phyloP scores from a whole-genome alignment of 2,329 filamentous ascomycete genomes.

The Aspergillus calidoustus region DNA sequence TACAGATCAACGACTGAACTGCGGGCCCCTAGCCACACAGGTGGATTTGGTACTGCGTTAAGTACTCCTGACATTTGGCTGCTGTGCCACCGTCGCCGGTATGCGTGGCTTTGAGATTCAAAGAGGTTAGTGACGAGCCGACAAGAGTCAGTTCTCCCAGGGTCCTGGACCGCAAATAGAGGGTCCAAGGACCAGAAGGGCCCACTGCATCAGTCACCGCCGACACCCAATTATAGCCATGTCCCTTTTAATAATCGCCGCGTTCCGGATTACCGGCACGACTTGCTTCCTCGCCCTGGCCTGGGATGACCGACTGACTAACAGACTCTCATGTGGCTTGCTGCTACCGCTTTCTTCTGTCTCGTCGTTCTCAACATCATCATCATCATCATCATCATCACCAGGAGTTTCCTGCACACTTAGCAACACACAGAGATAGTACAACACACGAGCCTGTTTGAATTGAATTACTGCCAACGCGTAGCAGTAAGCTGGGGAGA shows the following conservation, averaged over 20 bases:
- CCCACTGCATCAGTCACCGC: constrained; percentile 12
- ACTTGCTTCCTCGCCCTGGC: neutral
- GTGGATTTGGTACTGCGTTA: constrained; percentile 1
- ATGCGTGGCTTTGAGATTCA: constrained; percentile 13
- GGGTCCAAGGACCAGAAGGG: neutral
- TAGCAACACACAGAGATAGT: constrained; percentile 16
- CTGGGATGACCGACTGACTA: neutral
- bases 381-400: neutral
- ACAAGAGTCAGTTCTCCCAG: neutral
- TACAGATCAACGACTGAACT: constrained; percentile 1
- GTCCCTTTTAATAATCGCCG: neutral
- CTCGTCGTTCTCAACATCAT: neutral
- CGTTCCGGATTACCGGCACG: neutral
- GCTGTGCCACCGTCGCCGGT: neutral
- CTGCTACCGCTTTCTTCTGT: neutral
- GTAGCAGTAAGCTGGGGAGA: neutral
- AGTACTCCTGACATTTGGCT: neutral
- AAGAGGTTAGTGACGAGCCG: constrained; percentile 16
- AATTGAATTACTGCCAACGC: constrained; percentile 14
- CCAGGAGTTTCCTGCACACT: constrained; percentile 12
- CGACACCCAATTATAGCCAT: constrained; percentile 6
- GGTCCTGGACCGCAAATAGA: neutral
- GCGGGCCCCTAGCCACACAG: constrained; percentile 19
- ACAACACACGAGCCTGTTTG: constrained; percentile 10
- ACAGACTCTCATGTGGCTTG: neutral